phyloP scores from a whole-genome alignment of 164 flowering plant species.

The Warburgia ugandensis region DNA sequence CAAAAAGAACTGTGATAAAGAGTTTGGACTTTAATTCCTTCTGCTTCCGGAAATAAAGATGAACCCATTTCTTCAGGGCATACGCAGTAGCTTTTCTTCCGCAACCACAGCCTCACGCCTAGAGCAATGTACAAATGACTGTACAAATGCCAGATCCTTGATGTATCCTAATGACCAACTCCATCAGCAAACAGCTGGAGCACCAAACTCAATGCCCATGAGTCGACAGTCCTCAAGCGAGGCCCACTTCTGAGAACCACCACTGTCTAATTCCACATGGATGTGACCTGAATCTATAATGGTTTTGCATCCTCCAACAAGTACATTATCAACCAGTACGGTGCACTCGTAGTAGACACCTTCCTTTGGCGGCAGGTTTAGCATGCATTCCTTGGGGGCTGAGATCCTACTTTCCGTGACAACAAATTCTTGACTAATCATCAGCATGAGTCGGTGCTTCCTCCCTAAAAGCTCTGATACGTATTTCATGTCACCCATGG shows the following conservation, averaged over 20 bases:
- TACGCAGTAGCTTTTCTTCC: no score
- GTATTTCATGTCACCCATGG: constrained; percentile 65
- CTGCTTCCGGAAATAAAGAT: no score
- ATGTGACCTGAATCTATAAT: constrained; percentile 45
- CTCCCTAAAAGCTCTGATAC: constrained; percentile 90
- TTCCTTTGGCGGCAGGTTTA: constrained; percentile 80
- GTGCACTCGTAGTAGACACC: constrained; percentile 61
- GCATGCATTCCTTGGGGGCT: constrained; percentile 42
- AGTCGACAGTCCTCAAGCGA: constrained; percentile 21
- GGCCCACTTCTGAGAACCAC: constrained; percentile 9
- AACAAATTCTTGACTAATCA: constrained; percentile 16
- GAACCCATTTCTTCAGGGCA: no score
- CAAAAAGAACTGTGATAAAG: no score
- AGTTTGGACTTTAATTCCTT: no score
- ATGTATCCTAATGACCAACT: no score
- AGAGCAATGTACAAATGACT: no score
- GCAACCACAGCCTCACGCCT: no score
- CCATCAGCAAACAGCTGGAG: no score
- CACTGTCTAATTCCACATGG: constrained; percentile 44
- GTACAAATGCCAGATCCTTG: no score
- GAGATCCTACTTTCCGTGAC: constrained; percentile 28
- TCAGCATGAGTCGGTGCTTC: constrained; percentile 55
- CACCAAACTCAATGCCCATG: constrained; percentile 63
- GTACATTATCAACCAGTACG: constrained; percentile 32
- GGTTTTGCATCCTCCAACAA: constrained; percentile 41